Percentiles rank a stretch among this genome's conserved stretches.
Evolutionary conservation across 257 asterid species (phyloP).

Genomic region (Leonotis leonurus): DNA sequence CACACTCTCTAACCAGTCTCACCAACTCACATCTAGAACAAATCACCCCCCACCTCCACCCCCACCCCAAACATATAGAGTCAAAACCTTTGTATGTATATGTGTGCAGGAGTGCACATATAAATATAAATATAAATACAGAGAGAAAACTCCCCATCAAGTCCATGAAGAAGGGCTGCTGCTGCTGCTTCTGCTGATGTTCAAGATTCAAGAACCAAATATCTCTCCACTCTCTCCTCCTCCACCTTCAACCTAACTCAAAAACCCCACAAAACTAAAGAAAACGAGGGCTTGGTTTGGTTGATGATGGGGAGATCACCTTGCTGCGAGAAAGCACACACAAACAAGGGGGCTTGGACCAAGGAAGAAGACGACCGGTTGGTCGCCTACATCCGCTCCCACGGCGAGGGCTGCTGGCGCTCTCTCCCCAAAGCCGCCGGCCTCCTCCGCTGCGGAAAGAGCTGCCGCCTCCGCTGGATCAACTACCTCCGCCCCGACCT

Average conservation of each 20-base stretch:
- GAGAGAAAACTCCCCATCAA: conserved; percentile 25
- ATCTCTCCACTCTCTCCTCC: not conserved
- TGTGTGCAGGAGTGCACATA: not conserved
- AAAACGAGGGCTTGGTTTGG: not conserved
- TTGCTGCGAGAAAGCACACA: conserved; percentile 96
- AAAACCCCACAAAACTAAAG: not conserved
- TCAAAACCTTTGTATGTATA: conserved; percentile 42
- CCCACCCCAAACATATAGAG: conserved; percentile 15
- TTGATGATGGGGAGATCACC: conserved; percentile 85
- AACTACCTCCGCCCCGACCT: conserved; percentile 88
- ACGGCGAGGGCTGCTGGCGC: conserved; percentile 96
- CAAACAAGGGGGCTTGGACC: conserved; percentile 98
- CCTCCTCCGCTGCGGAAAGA: conserved; percentile 86
- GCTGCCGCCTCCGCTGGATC: conserved; percentile 95
- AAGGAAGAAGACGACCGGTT: conserved; percentile 92
- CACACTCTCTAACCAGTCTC: conserved; percentile 62
- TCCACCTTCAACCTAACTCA: not conserved
- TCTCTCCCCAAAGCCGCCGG: conserved; percentile 95
- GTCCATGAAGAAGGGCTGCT: conserved; percentile 27
- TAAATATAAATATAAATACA: conserved; percentile 1
- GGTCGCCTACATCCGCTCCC: conserved; percentile 58
- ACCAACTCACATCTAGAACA: conserved; percentile 99
- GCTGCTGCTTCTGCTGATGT: conserved; percentile 20
- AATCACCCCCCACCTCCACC: conserved; percentile 16
- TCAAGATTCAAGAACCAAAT: conserved; percentile 22